Percentiles rank a stretch among this genome's conserved stretches.
Evolutionary conservation across 192 early-diverging fungal genomes (phyloP).

Genomic region (Coemansia sp.): DNA sequence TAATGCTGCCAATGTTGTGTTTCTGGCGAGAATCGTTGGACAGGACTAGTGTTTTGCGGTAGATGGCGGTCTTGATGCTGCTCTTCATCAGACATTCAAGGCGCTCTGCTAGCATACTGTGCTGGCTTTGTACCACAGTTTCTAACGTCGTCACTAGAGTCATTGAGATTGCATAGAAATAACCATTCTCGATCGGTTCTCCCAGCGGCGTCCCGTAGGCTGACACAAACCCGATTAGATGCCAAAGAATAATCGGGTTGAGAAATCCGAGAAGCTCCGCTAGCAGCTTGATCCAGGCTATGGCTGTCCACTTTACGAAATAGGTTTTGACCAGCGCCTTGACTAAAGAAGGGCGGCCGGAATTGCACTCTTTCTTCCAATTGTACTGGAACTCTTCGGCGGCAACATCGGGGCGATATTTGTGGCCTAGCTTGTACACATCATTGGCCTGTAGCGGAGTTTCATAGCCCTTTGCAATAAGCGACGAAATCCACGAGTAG

Average conservation of each 20-base stretch:
- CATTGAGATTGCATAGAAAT: constrained; percentile 23
- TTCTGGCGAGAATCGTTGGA: constrained; percentile 54
- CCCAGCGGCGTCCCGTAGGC: constrained; percentile 1
- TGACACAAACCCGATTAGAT: constrained; percentile 20
- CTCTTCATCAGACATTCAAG: background rate
- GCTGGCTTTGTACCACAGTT: constrained; percentile 1
- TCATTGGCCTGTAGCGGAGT: constrained; percentile 51
- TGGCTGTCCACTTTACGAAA: constrained; percentile 53
- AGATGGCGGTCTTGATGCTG: background rate
- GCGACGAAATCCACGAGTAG: constrained; percentile 79
- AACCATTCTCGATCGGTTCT: constrained; percentile 13
- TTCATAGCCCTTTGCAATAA: constrained; percentile 70
- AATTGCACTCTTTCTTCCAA: constrained; percentile 3
- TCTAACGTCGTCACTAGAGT: background rate
- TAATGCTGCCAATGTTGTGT: constrained; percentile 75
- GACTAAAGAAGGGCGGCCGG: constrained; percentile 14
- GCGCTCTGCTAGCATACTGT: background rate
- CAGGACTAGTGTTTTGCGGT: constrained; percentile 12
- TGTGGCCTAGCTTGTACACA: background rate
- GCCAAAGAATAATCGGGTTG: constrained; percentile 60
- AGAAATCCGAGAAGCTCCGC: constrained; percentile 71
- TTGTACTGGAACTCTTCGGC: constrained; percentile 6
- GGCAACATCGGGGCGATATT: background rate
- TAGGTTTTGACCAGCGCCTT: background rate
- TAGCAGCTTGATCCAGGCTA: constrained; percentile 65